phyloP scores from a whole-genome alignment of 2,329 filamentous ascomycete genomes.

The Microdochium bolleyi region DNA sequence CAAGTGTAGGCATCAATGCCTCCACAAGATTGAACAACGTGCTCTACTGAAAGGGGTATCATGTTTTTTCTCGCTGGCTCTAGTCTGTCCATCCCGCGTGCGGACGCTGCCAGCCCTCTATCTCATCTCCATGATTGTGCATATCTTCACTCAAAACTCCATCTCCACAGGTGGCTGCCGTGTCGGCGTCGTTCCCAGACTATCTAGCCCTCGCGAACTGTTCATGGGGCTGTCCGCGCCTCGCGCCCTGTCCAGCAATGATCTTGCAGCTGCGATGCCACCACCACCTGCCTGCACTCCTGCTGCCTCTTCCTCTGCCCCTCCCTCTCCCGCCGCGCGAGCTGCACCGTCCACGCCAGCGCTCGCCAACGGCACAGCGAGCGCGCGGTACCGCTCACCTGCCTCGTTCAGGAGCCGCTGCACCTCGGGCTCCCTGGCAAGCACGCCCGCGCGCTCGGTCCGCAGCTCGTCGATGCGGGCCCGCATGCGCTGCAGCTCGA shows the following conservation, averaged over 20 bases:
- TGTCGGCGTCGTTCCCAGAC: constrained; percentile 35
- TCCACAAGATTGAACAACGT: too few species aligned
- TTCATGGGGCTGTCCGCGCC: constrained; percentile 3
- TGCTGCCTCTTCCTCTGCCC: not conserved
- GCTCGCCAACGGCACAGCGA: constrained; percentile 9
- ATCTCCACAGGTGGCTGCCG: constrained; percentile 18
- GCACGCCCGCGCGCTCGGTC: constrained; percentile 54
- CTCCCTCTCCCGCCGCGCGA: not conserved
- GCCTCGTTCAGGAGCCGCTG: constrained; percentile 76
- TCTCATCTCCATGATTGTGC: constrained; percentile 11
- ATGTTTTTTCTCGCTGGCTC: not conserved
- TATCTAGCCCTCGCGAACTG: constrained; percentile 35
- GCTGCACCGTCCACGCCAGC: constrained; percentile 2
- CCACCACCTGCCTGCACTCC: not conserved
- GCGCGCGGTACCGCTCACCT: constrained; percentile 57
- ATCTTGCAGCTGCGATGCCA: constrained; percentile 13
- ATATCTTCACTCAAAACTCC: constrained; percentile 7
- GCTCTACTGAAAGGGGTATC: not conserved
- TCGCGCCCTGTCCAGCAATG: constrained; percentile 15
- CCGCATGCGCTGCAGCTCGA: constrained; percentile 36
- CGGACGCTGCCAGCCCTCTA: not conserved
- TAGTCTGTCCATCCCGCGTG: not conserved
- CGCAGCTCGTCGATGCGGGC: constrained; percentile 51
- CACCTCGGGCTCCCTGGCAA: constrained; percentile 66
- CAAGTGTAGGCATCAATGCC: too few species aligned